These are phyloP conservation scores for Pulveroboletus sp. DNA, from an alignment of 768 basidiomycete species.

Conservation along the genomic window DNA sequence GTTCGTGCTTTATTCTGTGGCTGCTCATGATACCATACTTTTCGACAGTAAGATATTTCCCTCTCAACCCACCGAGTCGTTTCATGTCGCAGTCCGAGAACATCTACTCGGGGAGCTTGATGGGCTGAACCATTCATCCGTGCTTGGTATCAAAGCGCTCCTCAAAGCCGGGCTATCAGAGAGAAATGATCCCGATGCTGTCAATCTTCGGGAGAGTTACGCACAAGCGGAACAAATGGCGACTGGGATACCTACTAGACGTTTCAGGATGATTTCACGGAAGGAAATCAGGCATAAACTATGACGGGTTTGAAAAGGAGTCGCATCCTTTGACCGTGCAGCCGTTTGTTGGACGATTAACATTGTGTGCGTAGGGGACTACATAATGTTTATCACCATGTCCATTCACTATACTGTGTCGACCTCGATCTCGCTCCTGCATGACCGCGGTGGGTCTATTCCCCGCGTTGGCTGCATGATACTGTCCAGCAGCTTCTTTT, in stretches of 20 bases:
- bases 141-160: constrained; percentile 50
- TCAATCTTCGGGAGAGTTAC: constrained; percentile 65
- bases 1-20: constrained; percentile 6
- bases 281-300: constrained; percentile 68
- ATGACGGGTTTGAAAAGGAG: constrained; percentile 22
- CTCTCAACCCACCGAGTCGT: constrained; percentile 43
- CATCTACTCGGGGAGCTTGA: constrained; percentile 50
- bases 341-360: too few relatives aligned
- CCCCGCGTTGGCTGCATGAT: too few relatives aligned
- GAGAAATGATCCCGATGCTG: constrained; percentile 58
- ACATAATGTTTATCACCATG: too few relatives aligned
- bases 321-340: too few relatives aligned
- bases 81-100: constrained; percentile 48
- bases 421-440: too few relatives aligned
- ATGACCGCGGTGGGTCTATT: too few relatives aligned
- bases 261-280: constrained; percentile 52
- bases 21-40: not conserved
- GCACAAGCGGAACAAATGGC: constrained; percentile 63
- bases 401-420: too few relatives aligned
- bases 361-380: too few relatives aligned
- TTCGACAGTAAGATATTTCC: constrained; percentile 54
- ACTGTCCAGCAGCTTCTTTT: too few relatives aligned
- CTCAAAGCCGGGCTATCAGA: constrained; percentile 54
- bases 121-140: constrained; percentile 52
- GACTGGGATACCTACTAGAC: constrained; percentile 50